A percentile compares a stretch with the other conserved stretches of the same genome.
These are phyloP conservation scores for Endocarpon pusillum DNA, from an alignment of 495 filamentous ascomycete species.

Conservation along the genomic window DNA sequence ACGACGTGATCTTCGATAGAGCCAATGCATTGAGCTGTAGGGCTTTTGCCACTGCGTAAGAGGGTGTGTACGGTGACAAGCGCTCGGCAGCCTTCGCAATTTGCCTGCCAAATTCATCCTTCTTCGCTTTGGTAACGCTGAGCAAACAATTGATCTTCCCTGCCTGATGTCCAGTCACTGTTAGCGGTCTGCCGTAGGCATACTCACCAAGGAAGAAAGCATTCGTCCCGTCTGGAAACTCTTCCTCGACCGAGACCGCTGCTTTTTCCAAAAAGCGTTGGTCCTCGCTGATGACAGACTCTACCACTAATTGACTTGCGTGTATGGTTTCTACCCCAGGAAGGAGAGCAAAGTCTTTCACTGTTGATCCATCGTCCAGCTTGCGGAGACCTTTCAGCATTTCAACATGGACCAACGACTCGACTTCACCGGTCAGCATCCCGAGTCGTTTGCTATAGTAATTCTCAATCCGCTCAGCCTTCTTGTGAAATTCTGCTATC, in stretches of 20 bases:
- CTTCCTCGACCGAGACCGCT: slow-evolving; percentile 73
- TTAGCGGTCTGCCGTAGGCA: slow-evolving; percentile 76
- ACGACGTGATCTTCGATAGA: slow-evolving; percentile 87
- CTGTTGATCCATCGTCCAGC: slow-evolving; percentile 73
- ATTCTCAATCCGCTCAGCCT: slow-evolving; percentile 65
- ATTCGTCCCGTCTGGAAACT: slow-evolving; percentile 65
- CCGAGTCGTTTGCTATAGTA: slow-evolving; percentile 80
- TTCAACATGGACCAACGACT: slow-evolving; percentile 78
- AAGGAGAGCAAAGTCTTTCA: slow-evolving; percentile 89
- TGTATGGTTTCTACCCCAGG: slow-evolving; percentile 82
- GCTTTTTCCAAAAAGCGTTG: slow-evolving; percentile 79
- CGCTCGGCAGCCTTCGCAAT: slow-evolving; percentile 51
- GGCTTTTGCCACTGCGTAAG: slow-evolving; percentile 67
- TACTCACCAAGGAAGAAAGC: slow-evolving; percentile 96
- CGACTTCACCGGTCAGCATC: slow-evolving; percentile 71
- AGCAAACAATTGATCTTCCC: slow-evolving; percentile 66
- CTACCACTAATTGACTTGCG: slow-evolving; percentile 76
- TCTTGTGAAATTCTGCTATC: slow-evolving; percentile 68
- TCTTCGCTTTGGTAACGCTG: slow-evolving; percentile 44
- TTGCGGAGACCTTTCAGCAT: slow-evolving; percentile 82
- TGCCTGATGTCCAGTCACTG: slow-evolving; percentile 57
- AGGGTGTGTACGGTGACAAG: slow-evolving; percentile 61
- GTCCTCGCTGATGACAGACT: slow-evolving; percentile 81
- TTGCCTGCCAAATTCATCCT: slow-evolving; percentile 63
- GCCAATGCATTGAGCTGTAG: slow-evolving; percentile 70